phyloP scores from a whole-genome alignment of 495 filamentous ascomycete genomes.

The Penicillium ucsense region DNA sequence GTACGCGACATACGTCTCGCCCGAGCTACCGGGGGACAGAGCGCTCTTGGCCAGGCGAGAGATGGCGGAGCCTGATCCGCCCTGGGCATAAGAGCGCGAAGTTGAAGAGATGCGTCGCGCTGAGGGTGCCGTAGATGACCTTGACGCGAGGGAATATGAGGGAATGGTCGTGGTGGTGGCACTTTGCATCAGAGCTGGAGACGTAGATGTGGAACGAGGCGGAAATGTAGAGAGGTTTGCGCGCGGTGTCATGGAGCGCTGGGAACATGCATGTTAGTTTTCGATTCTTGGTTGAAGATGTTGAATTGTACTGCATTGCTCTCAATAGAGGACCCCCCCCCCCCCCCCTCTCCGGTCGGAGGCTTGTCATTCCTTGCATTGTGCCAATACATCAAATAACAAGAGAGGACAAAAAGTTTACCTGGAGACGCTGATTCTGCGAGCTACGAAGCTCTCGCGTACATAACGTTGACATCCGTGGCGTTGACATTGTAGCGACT shows the following conservation, averaged over 20 bases:
- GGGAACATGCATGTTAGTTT: too few relatives aligned
- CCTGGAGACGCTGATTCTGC: constrained; percentile 6
- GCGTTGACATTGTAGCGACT: constrained; percentile 11
- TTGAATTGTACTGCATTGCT: too few relatives aligned
- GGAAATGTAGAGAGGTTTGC: too few relatives aligned
- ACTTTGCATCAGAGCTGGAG: not conserved
- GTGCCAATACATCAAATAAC: not conserved
- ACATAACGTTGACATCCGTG: constrained; percentile 13
- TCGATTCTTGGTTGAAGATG: too few relatives aligned
- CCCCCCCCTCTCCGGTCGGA: too few relatives aligned
- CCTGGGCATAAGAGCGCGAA: constrained; percentile 5
- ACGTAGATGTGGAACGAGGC: too few relatives aligned
- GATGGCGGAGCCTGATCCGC: constrained; percentile 2
- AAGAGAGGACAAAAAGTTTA: constrained; percentile 2
- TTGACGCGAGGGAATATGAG: not conserved
- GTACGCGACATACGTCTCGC: constrained; percentile 67
- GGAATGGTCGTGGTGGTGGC: constrained; percentile 2
- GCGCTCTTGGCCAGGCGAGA: constrained; percentile 27
- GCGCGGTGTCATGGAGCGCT: too few relatives aligned
- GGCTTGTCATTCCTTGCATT: constrained; percentile 1
- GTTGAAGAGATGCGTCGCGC: not conserved
- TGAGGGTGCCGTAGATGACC: not conserved
- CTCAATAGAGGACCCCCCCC: too few relatives aligned
- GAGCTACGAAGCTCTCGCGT: constrained; percentile 8
- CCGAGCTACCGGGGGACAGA: constrained; percentile 28